A percentile compares a stretch with the other conserved stretches of the same genome.
These are phyloP conservation scores for Trichocladium uniseriatum DNA, from an alignment of 495 filamentous ascomycete species.

Conservation along the genomic window DNA sequence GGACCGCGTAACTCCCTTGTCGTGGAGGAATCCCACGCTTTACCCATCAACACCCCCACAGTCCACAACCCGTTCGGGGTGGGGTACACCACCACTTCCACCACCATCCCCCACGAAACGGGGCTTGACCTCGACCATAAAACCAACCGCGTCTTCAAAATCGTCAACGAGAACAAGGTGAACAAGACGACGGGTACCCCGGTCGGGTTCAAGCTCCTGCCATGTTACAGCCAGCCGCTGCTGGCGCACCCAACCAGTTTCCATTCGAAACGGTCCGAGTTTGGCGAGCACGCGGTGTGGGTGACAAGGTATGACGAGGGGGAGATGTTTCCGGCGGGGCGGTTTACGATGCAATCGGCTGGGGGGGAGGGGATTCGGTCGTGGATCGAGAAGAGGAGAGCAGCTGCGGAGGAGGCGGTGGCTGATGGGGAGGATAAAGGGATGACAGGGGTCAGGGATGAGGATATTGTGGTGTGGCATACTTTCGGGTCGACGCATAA, in stretches of 20 bases:
- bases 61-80: conserved; percentile 85
- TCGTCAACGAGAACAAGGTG: conserved; percentile 58
- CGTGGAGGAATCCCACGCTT: conserved; percentile 56
- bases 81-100: conserved; percentile 70
- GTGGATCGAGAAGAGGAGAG: conserved; percentile 11
- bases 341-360: conserved; percentile 64
- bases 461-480: conserved; percentile 44
- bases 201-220: conserved; percentile 80
- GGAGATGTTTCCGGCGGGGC: conserved; percentile 69
- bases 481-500: conserved; percentile 46
- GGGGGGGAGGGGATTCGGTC: conserved; percentile 23
- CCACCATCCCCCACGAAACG: conserved; percentile 42
- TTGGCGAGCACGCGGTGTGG: conserved; percentile 83
- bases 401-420: not conserved
- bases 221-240: conserved; percentile 50
- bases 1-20: conserved; percentile 80
- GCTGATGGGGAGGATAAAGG: not conserved
- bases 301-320: conserved; percentile 78
- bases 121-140: conserved; percentile 54
- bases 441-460: conserved; percentile 28
- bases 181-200: conserved; percentile 83
- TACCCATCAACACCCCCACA: conserved; percentile 57
- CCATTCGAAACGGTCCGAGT: conserved; percentile 70
- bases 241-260: not conserved
- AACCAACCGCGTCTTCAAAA: conserved; percentile 64